phyloP scores from a whole-genome alignment of 495 filamentous ascomycete species.

The Talaromyces ruber region DNA sequence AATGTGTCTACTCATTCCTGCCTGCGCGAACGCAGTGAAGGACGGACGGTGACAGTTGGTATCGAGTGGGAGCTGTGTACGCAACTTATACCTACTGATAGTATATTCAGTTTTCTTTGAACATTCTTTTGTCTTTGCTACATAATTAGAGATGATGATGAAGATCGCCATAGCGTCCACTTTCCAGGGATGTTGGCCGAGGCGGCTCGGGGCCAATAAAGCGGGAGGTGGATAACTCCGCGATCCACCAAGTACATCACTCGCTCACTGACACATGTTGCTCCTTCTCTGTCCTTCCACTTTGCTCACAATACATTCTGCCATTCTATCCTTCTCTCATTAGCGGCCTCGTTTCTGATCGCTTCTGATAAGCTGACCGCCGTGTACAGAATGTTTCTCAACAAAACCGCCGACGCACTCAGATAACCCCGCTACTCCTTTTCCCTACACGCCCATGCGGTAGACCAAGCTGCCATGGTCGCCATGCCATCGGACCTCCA shows the following conservation, averaged over 20 bases:
- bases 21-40: too few species aligned
- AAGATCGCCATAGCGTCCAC: too few species aligned
- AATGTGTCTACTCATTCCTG: too few species aligned
- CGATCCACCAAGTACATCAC: not conserved
- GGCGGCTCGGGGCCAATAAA: not conserved
- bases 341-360: not conserved
- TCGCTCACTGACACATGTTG: not conserved
- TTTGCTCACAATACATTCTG: not conserved
- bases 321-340: not conserved
- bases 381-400: not conserved
- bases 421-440: slow-evolving; percentile 3
- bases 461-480: slow-evolving; percentile 20
- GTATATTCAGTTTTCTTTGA: too few species aligned
- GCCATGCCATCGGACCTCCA: slow-evolving; percentile 63
- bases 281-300: not conserved
- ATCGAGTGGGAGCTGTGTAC: too few species aligned
- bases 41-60: too few species aligned
- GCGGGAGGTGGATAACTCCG: not conserved
- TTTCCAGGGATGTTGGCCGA: too few species aligned
- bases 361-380: not conserved
- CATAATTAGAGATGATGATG: too few species aligned
- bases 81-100: too few species aligned
- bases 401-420: not conserved
- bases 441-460: slow-evolving; percentile 23
- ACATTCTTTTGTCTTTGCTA: too few species aligned